Evolutionary conservation across 768 basidiomycete genomes (phyloP), one percentile per base, ranked within the genome.

Genomic region (Xerocomellus intermedius): DNA sequence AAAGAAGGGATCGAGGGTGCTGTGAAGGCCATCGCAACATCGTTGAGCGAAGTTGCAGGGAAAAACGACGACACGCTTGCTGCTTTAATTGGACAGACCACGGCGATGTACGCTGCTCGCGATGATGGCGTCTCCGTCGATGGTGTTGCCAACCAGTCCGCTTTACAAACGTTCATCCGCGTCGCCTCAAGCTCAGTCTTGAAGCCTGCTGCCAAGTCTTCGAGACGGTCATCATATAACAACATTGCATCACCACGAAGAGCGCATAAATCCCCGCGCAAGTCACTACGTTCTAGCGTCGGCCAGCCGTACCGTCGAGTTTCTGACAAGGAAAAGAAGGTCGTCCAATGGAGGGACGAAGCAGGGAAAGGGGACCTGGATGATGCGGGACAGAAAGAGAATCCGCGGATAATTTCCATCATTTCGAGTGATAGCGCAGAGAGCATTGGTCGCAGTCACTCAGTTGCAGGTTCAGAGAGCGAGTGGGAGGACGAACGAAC

Each of bases 401-500:
- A 54, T 32, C 48, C 56, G 13, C 61, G 61, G 1, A 51, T 48
- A 22, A 49, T 66, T 17, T 60, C 62, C 22, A 68, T 74, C 36
- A 70, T 75, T 37, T 60, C 76, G 14, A 69, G 68, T 17, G 74
- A 83, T 54, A 77, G 64, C 32, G 42, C 60, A 36, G 69, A 69
- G 38, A 69, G 69, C 42, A 60, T 71, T 45, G 56, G 57, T 35
- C 71, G 68, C 33, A 60, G 62, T 42, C 65, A 71, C 35, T 84
- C 85, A 4, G 69, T 79, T 22, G 80, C 84, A 43, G 79, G 83
- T 7, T 90, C 88, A 6, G 90, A 92, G 62, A 91, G 87, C 68
- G 91, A 94, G 53, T 93, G 91, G 91, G 91, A 93, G 71, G 90
- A 93, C 65, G 90, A 92, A 65, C 88, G 82, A 73, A 89, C 87